These are phyloP conservation scores for Myxozyma udenii DNA, from an alignment of 805 yeast genomes.

Conservation along the genomic window DNA sequence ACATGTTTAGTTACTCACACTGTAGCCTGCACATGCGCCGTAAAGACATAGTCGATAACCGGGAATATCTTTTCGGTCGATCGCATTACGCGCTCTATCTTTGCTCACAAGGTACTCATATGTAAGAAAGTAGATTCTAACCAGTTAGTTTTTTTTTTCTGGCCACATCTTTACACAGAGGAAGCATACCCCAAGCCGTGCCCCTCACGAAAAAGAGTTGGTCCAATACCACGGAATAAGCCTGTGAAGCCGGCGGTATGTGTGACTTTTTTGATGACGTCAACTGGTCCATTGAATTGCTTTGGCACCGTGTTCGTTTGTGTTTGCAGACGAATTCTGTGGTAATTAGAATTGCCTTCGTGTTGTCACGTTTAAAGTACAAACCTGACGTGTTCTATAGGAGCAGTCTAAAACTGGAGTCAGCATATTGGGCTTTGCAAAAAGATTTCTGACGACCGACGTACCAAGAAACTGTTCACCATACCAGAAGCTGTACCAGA, in stretches of 20 bases:
- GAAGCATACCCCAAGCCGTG: constrained; percentile 69
- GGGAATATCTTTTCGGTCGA: constrained; percentile 70
- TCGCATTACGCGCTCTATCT: constrained; percentile 47
- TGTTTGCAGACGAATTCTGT: constrained; percentile 89
- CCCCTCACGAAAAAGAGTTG: constrained; percentile 80
- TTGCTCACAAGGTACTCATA: constrained; percentile 82
- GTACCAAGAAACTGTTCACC: constrained; percentile 69
- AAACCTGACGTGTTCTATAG: constrained; percentile 28
- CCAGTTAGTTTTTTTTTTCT: background rate
- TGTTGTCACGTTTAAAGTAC: no score
- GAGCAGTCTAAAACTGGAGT: constrained; percentile 10
- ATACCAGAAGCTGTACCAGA: constrained; percentile 92
- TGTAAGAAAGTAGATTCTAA: constrained; percentile 65
- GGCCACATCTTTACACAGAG: background rate
- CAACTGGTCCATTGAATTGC: constrained; percentile 71
- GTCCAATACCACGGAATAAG: constrained; percentile 74
- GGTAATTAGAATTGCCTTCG: background rate
- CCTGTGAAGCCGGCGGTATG: constrained; percentile 55
- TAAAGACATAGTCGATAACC: constrained; percentile 80
- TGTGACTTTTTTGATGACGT: constrained; percentile 59
- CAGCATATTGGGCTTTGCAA: no score
- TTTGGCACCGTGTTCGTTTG: constrained; percentile 54
- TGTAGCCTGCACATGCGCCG: constrained; percentile 90
- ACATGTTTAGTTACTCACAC: constrained; percentile 38
- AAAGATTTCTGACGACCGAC: background rate